These are phyloP conservation scores for Ceratobasidium sp. DNA, from an alignment of 1,284 basidiomycete genomes.

Conservation along the genomic window DNA sequence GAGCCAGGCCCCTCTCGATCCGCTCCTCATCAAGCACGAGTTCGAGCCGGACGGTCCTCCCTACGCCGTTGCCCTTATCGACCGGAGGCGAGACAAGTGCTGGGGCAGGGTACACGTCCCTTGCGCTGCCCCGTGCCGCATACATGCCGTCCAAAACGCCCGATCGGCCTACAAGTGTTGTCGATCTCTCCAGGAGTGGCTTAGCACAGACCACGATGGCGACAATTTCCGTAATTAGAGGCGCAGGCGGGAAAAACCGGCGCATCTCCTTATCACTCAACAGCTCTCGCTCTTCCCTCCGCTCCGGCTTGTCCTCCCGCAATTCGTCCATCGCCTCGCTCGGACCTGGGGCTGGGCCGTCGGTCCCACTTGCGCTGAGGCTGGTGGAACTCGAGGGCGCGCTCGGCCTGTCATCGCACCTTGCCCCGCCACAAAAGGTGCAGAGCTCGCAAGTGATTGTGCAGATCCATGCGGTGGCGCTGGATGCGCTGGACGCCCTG, in stretches of 20 bases:
- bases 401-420: slow-evolving; percentile 71
- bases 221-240: slow-evolving; percentile 79
- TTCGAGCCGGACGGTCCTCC: slow-evolving; percentile 53
- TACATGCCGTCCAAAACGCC: slow-evolving; percentile 58
- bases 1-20: slow-evolving; percentile 28
- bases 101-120: slow-evolving; percentile 72
- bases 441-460: slow-evolving; percentile 75
- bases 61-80: slow-evolving; percentile 52
- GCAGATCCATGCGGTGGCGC: slow-evolving; percentile 84
- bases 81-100: slow-evolving; percentile 52
- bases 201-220: slow-evolving; percentile 87
- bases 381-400: slow-evolving; percentile 53
- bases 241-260: slow-evolving; percentile 59
- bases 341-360: slow-evolving; percentile 36
- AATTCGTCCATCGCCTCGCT: slow-evolving; percentile 36
- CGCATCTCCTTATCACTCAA: slow-evolving; percentile 19
- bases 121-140: slow-evolving; percentile 73
- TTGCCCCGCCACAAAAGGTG: slow-evolving; percentile 78
- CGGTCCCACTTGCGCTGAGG: slow-evolving; percentile 59
- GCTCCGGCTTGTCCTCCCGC: slow-evolving; percentile 40
- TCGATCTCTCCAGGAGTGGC: slow-evolving; percentile 78
- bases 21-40: slow-evolving; percentile 48
- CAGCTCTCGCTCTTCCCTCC: slow-evolving; percentile 47
- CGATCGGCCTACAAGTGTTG: slow-evolving; percentile 58
- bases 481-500: slow-evolving; percentile 77